These are phyloP conservation scores for Jackrogersella multiformis DNA, from an alignment of 495 filamentous ascomycete species.

Conservation along the genomic window DNA sequence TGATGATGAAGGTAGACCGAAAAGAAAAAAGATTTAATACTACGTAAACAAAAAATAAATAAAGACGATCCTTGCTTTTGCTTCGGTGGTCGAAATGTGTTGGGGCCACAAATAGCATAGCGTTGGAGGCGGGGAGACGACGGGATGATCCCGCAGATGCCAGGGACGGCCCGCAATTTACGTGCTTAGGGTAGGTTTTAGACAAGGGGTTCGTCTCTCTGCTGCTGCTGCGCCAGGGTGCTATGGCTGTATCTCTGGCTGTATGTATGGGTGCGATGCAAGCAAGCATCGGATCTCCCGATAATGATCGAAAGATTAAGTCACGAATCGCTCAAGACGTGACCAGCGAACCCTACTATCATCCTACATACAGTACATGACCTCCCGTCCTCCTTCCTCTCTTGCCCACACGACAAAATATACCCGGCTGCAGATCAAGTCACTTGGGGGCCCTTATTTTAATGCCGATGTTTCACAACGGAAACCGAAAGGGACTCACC, in stretches of 20 bases:
- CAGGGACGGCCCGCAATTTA: slow-evolving; percentile 42
- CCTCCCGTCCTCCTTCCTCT: slow-evolving; percentile 37
- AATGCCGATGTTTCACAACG: slow-evolving; percentile 39
- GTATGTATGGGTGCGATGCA: not conserved
- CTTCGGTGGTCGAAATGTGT: slow-evolving; percentile 11
- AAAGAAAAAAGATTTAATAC: slow-evolving; percentile 12
- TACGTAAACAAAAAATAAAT: not conserved
- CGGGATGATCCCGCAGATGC: slow-evolving; percentile 36
- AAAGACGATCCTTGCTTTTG: slow-evolving; percentile 11
- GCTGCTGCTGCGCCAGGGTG: no score
- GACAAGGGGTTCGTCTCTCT: slow-evolving; percentile 10
- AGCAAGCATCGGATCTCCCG: slow-evolving; percentile 36
- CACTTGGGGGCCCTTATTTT: slow-evolving; percentile 31
- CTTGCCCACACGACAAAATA: slow-evolving; percentile 19
- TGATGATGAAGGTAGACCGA: not conserved
- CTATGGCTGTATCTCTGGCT: no score
- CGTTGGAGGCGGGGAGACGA: slow-evolving; percentile 35
- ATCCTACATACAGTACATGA: not conserved
- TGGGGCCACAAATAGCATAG: slow-evolving; percentile 22
- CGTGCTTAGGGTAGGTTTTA: slow-evolving; percentile 10
- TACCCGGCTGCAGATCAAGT: slow-evolving; percentile 34
- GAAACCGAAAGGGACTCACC: slow-evolving; percentile 24
- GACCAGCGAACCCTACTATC: not conserved
- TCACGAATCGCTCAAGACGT: slow-evolving; percentile 13
- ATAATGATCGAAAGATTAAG: slow-evolving; percentile 39